These are phyloP conservation scores for Telfairia occidentalis DNA, from an alignment of 331 rosid genomes.

Conservation along the genomic window DNA sequence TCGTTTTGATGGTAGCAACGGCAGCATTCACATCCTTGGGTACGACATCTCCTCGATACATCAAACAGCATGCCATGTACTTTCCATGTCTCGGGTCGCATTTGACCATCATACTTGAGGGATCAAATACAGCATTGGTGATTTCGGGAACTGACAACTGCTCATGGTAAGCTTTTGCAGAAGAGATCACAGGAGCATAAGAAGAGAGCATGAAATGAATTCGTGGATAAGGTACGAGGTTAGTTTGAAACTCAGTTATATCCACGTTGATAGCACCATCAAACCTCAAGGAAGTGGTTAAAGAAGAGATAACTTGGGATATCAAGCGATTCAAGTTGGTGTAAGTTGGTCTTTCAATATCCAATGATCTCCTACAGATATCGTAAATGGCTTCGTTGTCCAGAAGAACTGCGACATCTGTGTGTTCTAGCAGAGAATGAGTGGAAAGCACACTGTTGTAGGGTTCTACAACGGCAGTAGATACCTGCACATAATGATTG, in stretches of 20 bases:
- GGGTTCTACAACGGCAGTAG: constrained; percentile 29
- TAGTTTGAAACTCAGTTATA: constrained; percentile 23
- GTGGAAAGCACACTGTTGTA: constrained; percentile 30
- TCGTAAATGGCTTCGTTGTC: constrained; percentile 27
- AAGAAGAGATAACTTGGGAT: constrained; percentile 25
- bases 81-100: constrained; percentile 22
- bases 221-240: constrained; percentile 21
- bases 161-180: constrained; percentile 24
- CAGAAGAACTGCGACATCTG: constrained; percentile 27
- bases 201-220: constrained; percentile 25
- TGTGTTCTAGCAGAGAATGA: constrained; percentile 29
- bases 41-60: constrained; percentile 25
- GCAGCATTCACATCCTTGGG: constrained; percentile 28
- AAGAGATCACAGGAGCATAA: constrained; percentile 20
- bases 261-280: constrained; percentile 27
- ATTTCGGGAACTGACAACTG: constrained; percentile 19
- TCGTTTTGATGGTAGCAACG: constrained; percentile 22
- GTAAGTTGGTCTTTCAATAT: constrained; percentile 28
- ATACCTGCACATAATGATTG: constrained; percentile 8
- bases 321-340: constrained; percentile 25
- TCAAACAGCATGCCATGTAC: constrained; percentile 24
- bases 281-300: constrained; percentile 24
- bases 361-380: constrained; percentile 29
- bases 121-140: constrained; percentile 20
- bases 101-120: constrained; percentile 24